Evolutionary conservation across 129 eudicot species (phyloP).

Genomic region (Sambucus nigra): DNA sequence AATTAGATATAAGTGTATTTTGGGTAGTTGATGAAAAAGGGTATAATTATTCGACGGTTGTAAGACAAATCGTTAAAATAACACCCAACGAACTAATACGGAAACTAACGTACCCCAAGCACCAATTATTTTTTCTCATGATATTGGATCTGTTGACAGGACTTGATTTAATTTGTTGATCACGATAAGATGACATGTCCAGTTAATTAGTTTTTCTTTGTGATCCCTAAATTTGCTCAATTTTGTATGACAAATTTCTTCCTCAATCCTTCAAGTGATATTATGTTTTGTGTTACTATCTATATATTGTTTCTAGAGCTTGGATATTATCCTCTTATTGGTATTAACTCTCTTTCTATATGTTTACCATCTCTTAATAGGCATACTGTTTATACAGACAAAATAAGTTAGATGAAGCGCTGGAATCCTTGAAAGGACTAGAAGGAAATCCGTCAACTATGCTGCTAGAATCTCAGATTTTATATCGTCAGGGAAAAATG

Average conservation of each 20-base stretch:
- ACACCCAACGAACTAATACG: no score
- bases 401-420: constrained; percentile 78
- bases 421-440: constrained; percentile 49
- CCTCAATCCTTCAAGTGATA: background rate
- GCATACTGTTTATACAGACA: constrained; percentile 86
- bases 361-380: constrained; percentile 22
- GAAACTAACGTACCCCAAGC: no score
- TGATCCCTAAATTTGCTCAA: background rate
- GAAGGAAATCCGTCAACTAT: constrained; percentile 47
- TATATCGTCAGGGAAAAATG: constrained; percentile 67
- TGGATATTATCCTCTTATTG: background rate
- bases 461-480: constrained; percentile 80
- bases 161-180: no score
- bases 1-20: no score
- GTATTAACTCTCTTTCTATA: background rate
- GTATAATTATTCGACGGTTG: no score
- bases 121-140: no score
- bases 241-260: background rate
- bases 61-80: no score
- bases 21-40: no score
- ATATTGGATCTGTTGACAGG: no score
- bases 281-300: background rate
- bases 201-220: background rate
- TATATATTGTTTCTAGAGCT: background rate
- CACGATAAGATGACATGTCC: no score